Evolutionary conservation across 1,284 basidiomycete genomes (phyloP), one percentile per base, ranked within the genome.

Genomic region (Marasmius sp.): DNA sequence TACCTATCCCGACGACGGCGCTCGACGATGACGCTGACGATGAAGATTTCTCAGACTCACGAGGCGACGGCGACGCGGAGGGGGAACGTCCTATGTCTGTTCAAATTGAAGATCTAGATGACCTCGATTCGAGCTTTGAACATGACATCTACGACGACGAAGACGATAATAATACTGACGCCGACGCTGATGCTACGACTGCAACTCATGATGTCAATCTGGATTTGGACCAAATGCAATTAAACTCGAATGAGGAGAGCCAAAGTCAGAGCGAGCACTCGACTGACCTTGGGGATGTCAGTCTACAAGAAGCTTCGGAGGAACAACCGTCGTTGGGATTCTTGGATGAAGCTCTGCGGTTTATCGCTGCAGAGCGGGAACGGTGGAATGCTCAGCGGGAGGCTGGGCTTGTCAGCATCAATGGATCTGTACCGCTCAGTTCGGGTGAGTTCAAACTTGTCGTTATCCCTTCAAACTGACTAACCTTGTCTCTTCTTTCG

Each of bases 301-400:
- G 53, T 55, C 51, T 58, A 11, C 34, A 36, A 12, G 66, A 66
- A 45, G 68, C 71, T 51, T 27, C 27, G 27, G 61, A 59, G 12
- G 62, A 63, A 27, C 77, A 78, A 58, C 86, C 85, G 1, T 87
- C 87, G 1, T 74, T 91, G 2, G 88, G 88, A 0, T 81, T 82
- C 59, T 77, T 91, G 7, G 86, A 87, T 57, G 82, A 83, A 61
- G 87, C 86, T 0, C 75, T 91, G 11, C 82, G 79, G 38, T 91
- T 89, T 64, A 79, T 91, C 49, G 87, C 87, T 45, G 83, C 81
- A 9, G 88, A 91, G 69, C 77, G 87, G 20, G 87, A 81, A 33
- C 78, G 79, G 64, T 66, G 83, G 63, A 77, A 76, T 58, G 81
- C 81, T n/a, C 76, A 79, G 65, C 77, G 79, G 20, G 78, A 81